These are phyloP conservation scores for Medicago truncatula DNA, from an alignment of 306 rosid species.

Conservation along the genomic window DNA sequence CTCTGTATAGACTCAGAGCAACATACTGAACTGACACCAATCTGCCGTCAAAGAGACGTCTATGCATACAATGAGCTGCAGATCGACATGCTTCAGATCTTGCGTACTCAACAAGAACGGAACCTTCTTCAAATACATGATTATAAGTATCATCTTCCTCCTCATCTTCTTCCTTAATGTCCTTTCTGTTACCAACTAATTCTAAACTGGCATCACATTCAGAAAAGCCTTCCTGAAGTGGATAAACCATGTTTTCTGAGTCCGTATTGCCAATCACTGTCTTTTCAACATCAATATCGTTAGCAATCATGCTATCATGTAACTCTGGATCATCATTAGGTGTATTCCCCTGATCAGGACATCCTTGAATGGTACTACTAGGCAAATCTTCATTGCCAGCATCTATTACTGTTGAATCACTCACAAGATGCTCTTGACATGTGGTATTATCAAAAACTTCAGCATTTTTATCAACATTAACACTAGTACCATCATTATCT, in stretches of 20 bases:
- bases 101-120: slow-evolving; percentile 82
- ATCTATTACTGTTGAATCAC: slow-evolving; percentile 35
- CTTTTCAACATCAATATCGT: slow-evolving; percentile 41
- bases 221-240: slow-evolving; percentile 42
- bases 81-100: slow-evolving; percentile 72
- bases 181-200: slow-evolving; percentile 37
- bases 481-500: slow-evolving; percentile 19
- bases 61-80: slow-evolving; percentile 85
- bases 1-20: slow-evolving; percentile 54
- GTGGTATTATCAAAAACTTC: slow-evolving; percentile 37
- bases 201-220: slow-evolving; percentile 45
- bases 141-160: slow-evolving; percentile 43
- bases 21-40: slow-evolving; percentile 72
- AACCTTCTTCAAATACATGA: slow-evolving; percentile 59
- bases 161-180: slow-evolving; percentile 40
- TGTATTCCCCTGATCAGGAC: slow-evolving; percentile 38
- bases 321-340: slow-evolving; percentile 43
- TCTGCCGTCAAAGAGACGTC: slow-evolving; percentile 73
- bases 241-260: slow-evolving; percentile 30
- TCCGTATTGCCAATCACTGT: slow-evolving; percentile 27
- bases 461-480: slow-evolving; percentile 41
- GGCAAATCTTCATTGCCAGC: slow-evolving; percentile 32
- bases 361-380: slow-evolving; percentile 36
- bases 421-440: slow-evolving; percentile 46
- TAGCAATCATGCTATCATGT: slow-evolving; percentile 40